Evolutionary conservation across 768 basidiomycete genomes (phyloP).

Genomic region (Rhizopogon rudus): DNA sequence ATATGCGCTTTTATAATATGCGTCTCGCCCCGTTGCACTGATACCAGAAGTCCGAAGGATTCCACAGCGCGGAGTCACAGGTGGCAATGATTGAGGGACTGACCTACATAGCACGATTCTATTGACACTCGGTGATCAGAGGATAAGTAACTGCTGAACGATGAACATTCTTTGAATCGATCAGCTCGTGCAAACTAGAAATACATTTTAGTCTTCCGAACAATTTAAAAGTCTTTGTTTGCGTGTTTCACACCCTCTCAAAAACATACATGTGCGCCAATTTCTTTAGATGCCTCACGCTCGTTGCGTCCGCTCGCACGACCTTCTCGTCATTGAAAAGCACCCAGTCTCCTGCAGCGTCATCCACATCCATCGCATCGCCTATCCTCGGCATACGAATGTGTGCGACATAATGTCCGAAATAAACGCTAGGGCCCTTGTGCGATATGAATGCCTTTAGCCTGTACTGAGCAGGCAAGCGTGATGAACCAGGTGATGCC

Average conservation of each 20-base stretch:
- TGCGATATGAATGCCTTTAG: slow-evolving; percentile 96
- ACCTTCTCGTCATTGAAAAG: slow-evolving; percentile 97
- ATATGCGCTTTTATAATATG: too few species aligned
- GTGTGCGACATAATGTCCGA: slow-evolving; percentile 87
- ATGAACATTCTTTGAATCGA: too few species aligned
- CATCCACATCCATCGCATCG: slow-evolving; percentile 25
- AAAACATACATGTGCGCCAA: slow-evolving; percentile 94
- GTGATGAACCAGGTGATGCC: slow-evolving; percentile 44
- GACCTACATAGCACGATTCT: too few species aligned
- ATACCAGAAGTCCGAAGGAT: too few species aligned
- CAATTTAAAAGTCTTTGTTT: not conserved
- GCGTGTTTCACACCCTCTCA: slow-evolving; percentile 38
- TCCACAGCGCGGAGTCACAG: too few species aligned
- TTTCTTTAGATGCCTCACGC: slow-evolving; percentile 74
- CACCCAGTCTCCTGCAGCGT: slow-evolving; percentile 60
- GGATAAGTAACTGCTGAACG: too few species aligned
- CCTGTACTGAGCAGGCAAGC: slow-evolving; percentile 69
- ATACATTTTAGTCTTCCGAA: not conserved
- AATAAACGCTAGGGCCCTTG: slow-evolving; percentile 72
- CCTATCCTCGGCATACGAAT: slow-evolving; percentile 31
- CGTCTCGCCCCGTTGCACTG: too few species aligned
- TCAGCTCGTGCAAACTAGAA: not conserved
- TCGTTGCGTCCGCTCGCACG: slow-evolving; percentile 80
- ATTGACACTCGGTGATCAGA: too few species aligned
- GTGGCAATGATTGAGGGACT: too few species aligned